phyloP scores from a whole-genome alignment of 1,139 yeast species.

The Protomyces lactucae-debilis region DNA sequence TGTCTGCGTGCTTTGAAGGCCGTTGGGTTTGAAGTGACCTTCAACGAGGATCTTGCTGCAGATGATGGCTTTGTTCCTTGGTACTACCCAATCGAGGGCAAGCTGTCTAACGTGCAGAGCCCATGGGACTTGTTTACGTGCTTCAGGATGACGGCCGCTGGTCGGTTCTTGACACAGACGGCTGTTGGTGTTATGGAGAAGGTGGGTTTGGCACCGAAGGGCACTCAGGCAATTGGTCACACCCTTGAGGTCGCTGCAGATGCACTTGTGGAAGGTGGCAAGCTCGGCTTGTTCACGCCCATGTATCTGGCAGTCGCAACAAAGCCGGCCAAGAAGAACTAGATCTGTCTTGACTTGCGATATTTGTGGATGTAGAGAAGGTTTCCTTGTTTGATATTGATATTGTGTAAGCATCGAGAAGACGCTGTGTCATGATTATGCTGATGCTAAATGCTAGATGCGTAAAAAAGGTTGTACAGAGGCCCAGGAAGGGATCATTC shows the following conservation, averaged over 20 bases:
- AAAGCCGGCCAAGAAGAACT: constrained; percentile 32
- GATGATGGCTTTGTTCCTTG: constrained; percentile 83
- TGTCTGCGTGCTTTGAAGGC: constrained; percentile 79
- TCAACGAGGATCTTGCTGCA: constrained; percentile 77
- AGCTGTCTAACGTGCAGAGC: constrained; percentile 79
- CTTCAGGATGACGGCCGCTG: constrained; percentile 80
- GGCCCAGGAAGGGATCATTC: background rate
- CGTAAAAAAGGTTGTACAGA: background rate
- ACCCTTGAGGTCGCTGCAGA: constrained; percentile 97
- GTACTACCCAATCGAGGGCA: constrained; percentile 96
- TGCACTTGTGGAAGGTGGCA: constrained; percentile 88
- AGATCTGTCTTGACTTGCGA: background rate
- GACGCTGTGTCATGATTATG: background rate
- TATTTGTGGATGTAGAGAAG: too few species aligned
- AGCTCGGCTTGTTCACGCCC: constrained; percentile 64
- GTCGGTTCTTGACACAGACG: constrained; percentile 79
- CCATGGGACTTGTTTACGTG: constrained; percentile 74
- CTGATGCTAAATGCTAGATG: background rate
- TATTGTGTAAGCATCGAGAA: too few species aligned
- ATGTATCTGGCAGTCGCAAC: constrained; percentile 43
- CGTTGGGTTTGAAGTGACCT: constrained; percentile 81
- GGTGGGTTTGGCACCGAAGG: constrained; percentile 86
- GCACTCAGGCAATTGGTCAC: constrained; percentile 80
- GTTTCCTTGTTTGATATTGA: too few species aligned
- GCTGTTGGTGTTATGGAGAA: constrained; percentile 76